These are phyloP conservation scores for Proliferodiscus dingleyae DNA, from an alignment of 2,329 filamentous ascomycete genomes.

Conservation along the genomic window DNA sequence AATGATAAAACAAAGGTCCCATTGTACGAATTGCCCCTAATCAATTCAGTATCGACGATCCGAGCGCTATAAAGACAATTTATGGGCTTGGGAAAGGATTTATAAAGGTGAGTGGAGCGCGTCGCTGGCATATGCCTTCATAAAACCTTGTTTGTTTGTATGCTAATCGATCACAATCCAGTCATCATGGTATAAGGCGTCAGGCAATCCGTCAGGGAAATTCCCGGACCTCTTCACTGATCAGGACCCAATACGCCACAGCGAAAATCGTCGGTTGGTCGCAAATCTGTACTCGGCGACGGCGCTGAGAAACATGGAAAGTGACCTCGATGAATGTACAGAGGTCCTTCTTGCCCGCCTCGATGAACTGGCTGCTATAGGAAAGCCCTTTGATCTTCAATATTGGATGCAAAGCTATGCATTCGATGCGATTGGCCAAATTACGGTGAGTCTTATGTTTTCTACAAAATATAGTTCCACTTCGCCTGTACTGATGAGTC, in stretches of 20 bases:
- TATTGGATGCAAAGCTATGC: conserved; percentile 40
- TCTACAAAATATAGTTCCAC: neutral
- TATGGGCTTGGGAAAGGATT: conserved; percentile 39
- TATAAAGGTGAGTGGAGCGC: conserved; percentile 21
- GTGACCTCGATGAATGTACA: neutral
- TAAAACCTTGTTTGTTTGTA: no score
- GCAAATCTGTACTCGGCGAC: neutral
- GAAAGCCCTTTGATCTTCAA: neutral
- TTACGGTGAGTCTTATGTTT: conserved; percentile 29
- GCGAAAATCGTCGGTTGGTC: neutral
- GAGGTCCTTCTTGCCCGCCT: neutral
- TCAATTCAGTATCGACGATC: conserved; percentile 42
- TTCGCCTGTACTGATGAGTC: no score
- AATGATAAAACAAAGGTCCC: conserved; percentile 22
- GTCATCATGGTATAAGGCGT: conserved; percentile 23
- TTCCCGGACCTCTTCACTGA: conserved; percentile 32
- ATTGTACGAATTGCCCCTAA: conserved; percentile 45
- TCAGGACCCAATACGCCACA: conserved; percentile 34
- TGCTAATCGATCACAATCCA: conserved; percentile 25
- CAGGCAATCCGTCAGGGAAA: conserved; percentile 18
- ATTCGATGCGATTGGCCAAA: conserved; percentile 44
- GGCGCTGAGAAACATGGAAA: neutral
- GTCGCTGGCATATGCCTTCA: neutral
- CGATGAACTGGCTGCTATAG: neutral
- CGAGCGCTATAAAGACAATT: conserved; percentile 36